These are phyloP conservation scores for Aspergillus biplanus DNA, from an alignment of 495 filamentous ascomycete genomes.

Conservation along the genomic window DNA sequence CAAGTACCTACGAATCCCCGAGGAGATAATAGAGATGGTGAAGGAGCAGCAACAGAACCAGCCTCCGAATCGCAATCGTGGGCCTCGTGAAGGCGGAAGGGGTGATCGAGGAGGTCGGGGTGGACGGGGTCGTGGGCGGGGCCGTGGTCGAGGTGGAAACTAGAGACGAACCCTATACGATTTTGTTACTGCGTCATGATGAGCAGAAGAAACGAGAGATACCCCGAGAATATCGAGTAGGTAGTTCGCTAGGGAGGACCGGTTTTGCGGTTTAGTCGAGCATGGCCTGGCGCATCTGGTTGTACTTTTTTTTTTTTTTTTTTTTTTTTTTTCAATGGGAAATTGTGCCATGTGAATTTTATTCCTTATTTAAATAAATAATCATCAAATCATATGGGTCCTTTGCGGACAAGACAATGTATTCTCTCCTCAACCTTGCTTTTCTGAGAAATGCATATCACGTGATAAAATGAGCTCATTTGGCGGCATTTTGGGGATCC, in stretches of 20 bases:
- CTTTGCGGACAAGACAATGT: background rate
- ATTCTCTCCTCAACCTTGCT: background rate
- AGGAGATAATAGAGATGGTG: conserved; percentile 91
- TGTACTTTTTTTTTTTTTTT: conserved; percentile 30
- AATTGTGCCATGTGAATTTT: conserved; percentile 32
- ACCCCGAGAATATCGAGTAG: conserved; percentile 41
- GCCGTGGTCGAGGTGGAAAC: conserved; percentile 41
- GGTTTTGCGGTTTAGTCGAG: conserved; percentile 42
- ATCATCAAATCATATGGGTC: background rate
- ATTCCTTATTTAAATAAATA: conserved; percentile 16
- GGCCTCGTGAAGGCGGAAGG: conserved; percentile 61
- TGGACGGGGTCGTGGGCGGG: conserved; percentile 58
- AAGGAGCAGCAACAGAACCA: conserved; percentile 83
- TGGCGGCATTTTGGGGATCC: background rate
- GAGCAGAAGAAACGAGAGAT: conserved; percentile 39
- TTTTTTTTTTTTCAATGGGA: conserved; percentile 40
- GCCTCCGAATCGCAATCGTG: conserved; percentile 68
- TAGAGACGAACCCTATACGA: conserved; percentile 18
- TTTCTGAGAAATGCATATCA: background rate
- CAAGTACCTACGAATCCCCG: conserved; percentile 95
- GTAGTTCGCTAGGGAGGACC: conserved; percentile 36
- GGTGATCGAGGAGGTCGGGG: conserved; percentile 52
- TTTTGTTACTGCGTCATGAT: background rate
- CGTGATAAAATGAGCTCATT: conserved; percentile 5
- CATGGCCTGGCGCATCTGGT: conserved; percentile 53